Evolutionary conservation across 176 grass and related monocot species (phyloP).

Genomic region (Ensete glaucum): DNA sequence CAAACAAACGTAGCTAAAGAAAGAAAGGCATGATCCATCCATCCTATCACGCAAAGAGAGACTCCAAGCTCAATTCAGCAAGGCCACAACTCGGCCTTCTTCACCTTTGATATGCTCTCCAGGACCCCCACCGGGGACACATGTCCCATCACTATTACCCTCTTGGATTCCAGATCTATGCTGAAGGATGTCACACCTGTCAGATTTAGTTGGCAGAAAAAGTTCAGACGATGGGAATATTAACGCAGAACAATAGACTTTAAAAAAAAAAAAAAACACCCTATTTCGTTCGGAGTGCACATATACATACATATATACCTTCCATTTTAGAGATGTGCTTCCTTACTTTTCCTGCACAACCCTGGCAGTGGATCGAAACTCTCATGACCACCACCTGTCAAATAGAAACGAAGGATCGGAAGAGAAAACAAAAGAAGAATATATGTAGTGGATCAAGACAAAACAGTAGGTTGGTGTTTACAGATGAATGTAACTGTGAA

Average conservation of each 20-base stretch:
- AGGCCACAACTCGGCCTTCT: slow-evolving; percentile 83
- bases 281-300: too few relatives aligned
- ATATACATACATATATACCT: slow-evolving; percentile 32
- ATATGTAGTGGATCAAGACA: slow-evolving; percentile 4
- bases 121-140: slow-evolving; percentile 88
- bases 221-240: not conserved
- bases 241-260: too few relatives aligned
- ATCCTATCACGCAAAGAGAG: not conserved
- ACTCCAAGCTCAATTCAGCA: not conserved
- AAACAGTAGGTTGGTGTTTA: slow-evolving; percentile 2
- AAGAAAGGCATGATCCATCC: not conserved
- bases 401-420: not conserved
- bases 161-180: slow-evolving; percentile 98
- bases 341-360: slow-evolving; percentile 92
- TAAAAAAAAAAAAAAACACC: too few relatives aligned
- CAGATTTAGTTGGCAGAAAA: slow-evolving; percentile 1
- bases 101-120: slow-evolving; percentile 98
- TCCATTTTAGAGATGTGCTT: slow-evolving; percentile 99
- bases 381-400: slow-evolving; percentile 87
- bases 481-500: not conserved
- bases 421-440: slow-evolving; percentile 5
- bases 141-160: slow-evolving; percentile 97
- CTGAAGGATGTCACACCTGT: slow-evolving; percentile 97
- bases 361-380: slow-evolving; percentile 97
- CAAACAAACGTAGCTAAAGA: not conserved